Conservation (phyloP, 208 protist genomes). For the Leishmania martiniquensis region DNA sequence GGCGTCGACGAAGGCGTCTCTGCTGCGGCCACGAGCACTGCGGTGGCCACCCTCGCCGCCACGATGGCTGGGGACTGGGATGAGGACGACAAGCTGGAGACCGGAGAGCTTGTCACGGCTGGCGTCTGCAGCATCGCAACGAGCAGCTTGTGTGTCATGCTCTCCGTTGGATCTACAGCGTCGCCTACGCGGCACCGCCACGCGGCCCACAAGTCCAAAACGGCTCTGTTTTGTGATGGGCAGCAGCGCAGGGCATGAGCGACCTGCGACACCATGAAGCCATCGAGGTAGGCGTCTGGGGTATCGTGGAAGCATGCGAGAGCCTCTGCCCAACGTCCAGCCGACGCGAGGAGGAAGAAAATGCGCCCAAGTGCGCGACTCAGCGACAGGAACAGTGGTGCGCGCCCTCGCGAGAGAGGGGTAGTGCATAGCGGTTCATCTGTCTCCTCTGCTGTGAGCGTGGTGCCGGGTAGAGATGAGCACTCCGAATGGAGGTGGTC, state of each 20-base stretch:
- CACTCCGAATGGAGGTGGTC: background rate
- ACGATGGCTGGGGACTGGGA: background rate
- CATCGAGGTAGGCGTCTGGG: constrained; percentile 39
- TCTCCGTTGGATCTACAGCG: constrained; percentile 40
- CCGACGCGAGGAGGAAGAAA: constrained; percentile 54
- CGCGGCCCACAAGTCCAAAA: constrained; percentile 61
- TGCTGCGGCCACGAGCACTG: constrained; percentile 17
- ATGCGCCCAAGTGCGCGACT: constrained; percentile 38
- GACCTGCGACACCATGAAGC: constrained; percentile 59
- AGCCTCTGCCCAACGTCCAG: constrained; percentile 53
- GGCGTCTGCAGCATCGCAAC: constrained; percentile 44
- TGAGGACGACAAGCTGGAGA: constrained; percentile 25
- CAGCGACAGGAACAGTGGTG: background rate
- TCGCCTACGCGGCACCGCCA: constrained; percentile 73
- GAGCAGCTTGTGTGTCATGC: constrained; percentile 58
- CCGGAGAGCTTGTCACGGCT: constrained; percentile 20
- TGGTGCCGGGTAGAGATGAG: background rate
- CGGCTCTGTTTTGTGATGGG: constrained; percentile 22
- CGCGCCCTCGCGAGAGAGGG: background rate
- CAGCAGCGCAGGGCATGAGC: constrained; percentile 42
- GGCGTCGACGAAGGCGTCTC: background rate
- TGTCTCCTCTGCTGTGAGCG: background rate
- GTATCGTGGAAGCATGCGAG: constrained; percentile 45
- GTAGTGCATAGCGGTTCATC: background rate
- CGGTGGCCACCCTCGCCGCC: constrained; percentile 17